A percentile compares a stretch with the other conserved stretches of the same genome.
These are phyloP conservation scores for Hemisphaericaspora xylanilytica DNA, from an alignment of 1,139 yeast species.

Conservation along the genomic window DNA sequence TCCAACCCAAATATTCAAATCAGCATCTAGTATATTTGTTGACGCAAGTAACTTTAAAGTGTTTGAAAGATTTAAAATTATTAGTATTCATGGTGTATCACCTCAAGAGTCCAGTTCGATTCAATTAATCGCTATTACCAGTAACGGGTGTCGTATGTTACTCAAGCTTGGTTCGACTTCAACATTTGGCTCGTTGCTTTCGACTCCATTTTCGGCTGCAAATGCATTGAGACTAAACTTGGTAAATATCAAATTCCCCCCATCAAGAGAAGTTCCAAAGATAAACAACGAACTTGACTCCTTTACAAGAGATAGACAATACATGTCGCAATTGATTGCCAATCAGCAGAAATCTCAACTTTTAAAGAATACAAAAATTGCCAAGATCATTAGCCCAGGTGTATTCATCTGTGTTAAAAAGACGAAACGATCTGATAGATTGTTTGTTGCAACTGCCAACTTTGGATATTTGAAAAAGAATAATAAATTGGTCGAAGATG, in stretches of 20 bases:
- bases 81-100: slow-evolving; percentile 61
- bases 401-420: slow-evolving; percentile 58
- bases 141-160: slow-evolving; percentile 79
- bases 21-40: slow-evolving; percentile 55
- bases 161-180: slow-evolving; percentile 47
- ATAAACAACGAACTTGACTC: slow-evolving; percentile 50
- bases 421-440: slow-evolving; percentile 45
- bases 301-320: slow-evolving; percentile 44
- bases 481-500: slow-evolving; percentile 73
- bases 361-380: slow-evolving; percentile 44
- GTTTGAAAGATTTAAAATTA: slow-evolving; percentile 51
- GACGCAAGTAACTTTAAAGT: slow-evolving; percentile 43
- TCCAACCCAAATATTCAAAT: slow-evolving; percentile 51
- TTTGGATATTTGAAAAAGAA: slow-evolving; percentile 77
- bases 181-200: slow-evolving; percentile 29
- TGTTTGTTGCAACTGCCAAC: slow-evolving; percentile 79
- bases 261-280: slow-evolving; percentile 60
- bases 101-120: slow-evolving; percentile 66
- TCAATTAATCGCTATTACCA: slow-evolving; percentile 80
- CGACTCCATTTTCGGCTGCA: slow-evolving; percentile 23
- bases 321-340: slow-evolving; percentile 39
- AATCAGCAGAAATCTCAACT: slow-evolving; percentile 47
- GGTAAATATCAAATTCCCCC: slow-evolving; percentile 70
- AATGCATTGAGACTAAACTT: slow-evolving; percentile 38
- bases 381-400: slow-evolving; percentile 75